phyloP scores from a whole-genome alignment of 129 eudicot genomes.

The Daucus carota region DNA sequence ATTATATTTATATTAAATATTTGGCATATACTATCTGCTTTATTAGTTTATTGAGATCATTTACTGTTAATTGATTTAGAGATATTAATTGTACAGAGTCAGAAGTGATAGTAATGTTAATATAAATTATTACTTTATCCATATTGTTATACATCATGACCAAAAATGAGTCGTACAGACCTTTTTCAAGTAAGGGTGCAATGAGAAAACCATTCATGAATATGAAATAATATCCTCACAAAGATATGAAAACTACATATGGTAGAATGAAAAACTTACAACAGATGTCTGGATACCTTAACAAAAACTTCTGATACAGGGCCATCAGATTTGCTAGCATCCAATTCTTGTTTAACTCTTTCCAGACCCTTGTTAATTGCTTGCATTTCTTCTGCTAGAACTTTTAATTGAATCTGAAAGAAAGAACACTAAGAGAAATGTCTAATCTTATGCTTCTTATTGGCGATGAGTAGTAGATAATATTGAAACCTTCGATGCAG shows the following conservation, averaged over 20 bases:
- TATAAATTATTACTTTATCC: background rate
- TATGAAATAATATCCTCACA: background rate
- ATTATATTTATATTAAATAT: background rate
- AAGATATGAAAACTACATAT: background rate
- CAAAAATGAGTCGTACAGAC: background rate
- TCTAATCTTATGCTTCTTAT: slow-evolving; percentile 9
- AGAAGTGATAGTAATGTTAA: background rate
- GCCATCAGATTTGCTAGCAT: slow-evolving; percentile 86
- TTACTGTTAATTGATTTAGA: background rate
- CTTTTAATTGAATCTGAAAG: slow-evolving; percentile 86
- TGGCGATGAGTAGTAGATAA: background rate
- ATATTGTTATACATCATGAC: background rate
- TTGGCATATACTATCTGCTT: background rate
- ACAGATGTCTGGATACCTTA: slow-evolving; percentile 42
- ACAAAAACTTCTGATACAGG: slow-evolving; percentile 81
- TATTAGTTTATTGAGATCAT: background rate
- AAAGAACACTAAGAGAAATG: background rate
- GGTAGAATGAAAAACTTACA: slow-evolving; percentile 17
- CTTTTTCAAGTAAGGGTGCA: background rate
- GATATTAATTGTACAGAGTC: background rate
- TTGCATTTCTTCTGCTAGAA: slow-evolving; percentile 99
- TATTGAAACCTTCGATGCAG: slow-evolving; percentile 72
- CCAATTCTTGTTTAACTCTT: slow-evolving; percentile 72
- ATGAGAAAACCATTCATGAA: background rate
- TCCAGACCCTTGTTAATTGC: slow-evolving; percentile 86